These are phyloP conservation scores for Remersonia thermophila DNA, from an alignment of 2,329 filamentous ascomycete genomes.

Conservation along the genomic window DNA sequence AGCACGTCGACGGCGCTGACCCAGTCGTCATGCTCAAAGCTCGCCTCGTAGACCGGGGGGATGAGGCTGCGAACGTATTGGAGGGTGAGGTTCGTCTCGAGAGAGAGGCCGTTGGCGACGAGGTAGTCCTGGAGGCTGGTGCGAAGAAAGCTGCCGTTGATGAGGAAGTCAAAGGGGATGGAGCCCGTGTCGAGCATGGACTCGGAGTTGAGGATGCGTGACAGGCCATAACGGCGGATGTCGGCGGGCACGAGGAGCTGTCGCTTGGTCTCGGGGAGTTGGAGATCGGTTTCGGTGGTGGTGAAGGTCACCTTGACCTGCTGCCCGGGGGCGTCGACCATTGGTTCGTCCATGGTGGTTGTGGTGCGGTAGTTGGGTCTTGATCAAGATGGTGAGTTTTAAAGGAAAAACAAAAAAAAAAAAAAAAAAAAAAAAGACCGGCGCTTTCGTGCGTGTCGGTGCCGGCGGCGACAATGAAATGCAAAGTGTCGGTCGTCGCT, in stretches of 20 bases:
- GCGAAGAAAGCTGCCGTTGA: constrained; percentile 84
- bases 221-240: constrained; percentile 58
- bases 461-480: too few relatives aligned
- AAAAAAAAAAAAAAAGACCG: too few relatives aligned
- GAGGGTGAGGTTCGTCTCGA: constrained; percentile 74
- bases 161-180: constrained; percentile 84
- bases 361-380: too few relatives aligned
- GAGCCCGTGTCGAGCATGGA: constrained; percentile 57
- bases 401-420: too few relatives aligned
- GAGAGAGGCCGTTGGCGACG: constrained; percentile 70
- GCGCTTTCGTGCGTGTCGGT: too few relatives aligned
- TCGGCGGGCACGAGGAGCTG: constrained; percentile 53
- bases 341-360: constrained; percentile 18
- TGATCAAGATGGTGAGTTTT: too few relatives aligned
- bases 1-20: constrained; percentile 77
- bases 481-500: too few relatives aligned
- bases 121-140: constrained; percentile 87
- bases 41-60: constrained; percentile 77
- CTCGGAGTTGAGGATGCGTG: constrained; percentile 58
- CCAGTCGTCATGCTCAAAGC: constrained; percentile 97
- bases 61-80: constrained; percentile 90
- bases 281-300: constrained; percentile 48
- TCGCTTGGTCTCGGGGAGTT: constrained; percentile 49
- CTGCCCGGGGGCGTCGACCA: constrained; percentile 23
- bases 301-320: constrained; percentile 59